Percentiles rank a stretch among this genome's conserved stretches.
Conservation (phyloP, 257 asterid species). For the Nicotiana attenuata region DNA sequence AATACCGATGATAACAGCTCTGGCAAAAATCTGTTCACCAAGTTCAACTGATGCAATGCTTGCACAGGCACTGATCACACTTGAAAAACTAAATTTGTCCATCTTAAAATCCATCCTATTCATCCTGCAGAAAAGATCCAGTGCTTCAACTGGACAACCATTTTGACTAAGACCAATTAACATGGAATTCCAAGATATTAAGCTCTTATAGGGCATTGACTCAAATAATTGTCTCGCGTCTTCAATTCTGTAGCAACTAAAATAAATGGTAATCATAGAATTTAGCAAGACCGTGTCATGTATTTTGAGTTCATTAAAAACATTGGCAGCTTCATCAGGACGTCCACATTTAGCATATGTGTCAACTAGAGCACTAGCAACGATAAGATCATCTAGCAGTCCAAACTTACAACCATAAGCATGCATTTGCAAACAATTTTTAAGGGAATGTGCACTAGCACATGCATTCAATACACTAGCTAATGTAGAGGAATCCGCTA, state of each 20-base stretch:
- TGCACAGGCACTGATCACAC: slow-evolving; percentile 77
- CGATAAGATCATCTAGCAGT: slow-evolving; percentile 41
- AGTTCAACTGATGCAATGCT: slow-evolving; percentile 17
- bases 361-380: slow-evolving; percentile 44
- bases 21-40: too few relatives aligned
- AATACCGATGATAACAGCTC: too few relatives aligned
- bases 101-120: slow-evolving; percentile 39
- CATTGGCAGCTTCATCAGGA: slow-evolving; percentile 43
- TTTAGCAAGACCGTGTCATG: slow-evolving; percentile 66
- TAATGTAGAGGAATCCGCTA: slow-evolving; percentile 54
- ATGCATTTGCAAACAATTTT: slow-evolving; percentile 52
- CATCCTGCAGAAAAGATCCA: slow-evolving; percentile 60
- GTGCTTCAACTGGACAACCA: slow-evolving; percentile 63
- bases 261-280: slow-evolving; percentile 69
- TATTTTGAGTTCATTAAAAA: slow-evolving; percentile 52
- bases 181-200: slow-evolving; percentile 93
- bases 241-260: slow-evolving; percentile 51
- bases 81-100: slow-evolving; percentile 58
- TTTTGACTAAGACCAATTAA: slow-evolving; percentile 73
- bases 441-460: slow-evolving; percentile 36
- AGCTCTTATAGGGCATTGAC: slow-evolving; percentile 48
- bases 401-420: slow-evolving; percentile 48
- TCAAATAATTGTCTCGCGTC: slow-evolving; percentile 61
- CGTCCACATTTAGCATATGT: slow-evolving; percentile 61
- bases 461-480: slow-evolving; percentile 66